Evolutionary conservation across 2,329 filamentous ascomycete species (phyloP).

Genomic region (Neospermospora avenae): DNA sequence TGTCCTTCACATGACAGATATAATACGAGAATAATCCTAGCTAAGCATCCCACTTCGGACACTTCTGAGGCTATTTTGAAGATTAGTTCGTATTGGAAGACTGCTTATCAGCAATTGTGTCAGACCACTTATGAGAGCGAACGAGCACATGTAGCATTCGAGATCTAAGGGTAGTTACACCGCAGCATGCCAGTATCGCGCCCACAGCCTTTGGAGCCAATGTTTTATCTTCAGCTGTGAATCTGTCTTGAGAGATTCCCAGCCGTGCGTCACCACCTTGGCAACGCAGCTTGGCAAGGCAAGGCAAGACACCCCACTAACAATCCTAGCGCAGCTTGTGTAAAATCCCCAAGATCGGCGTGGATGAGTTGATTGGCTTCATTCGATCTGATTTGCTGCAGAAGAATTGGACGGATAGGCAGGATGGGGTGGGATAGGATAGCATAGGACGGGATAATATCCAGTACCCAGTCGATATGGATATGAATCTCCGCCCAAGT

Average conservation of each 20-base stretch:
- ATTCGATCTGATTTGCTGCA: no score
- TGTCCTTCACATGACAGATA: neutral
- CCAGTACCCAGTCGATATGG: neutral
- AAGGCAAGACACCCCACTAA: neutral
- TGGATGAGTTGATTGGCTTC: neutral
- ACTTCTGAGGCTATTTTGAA: slow-evolving; percentile 11
- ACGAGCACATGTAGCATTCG: neutral
- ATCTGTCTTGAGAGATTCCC: no score
- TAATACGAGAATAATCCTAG: slow-evolving; percentile 1
- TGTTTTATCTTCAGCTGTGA: no score
- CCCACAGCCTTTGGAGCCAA: neutral
- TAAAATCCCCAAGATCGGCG: neutral
- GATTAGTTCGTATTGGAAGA: slow-evolving; percentile 10
- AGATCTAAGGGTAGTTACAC: neutral
- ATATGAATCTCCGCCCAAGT: neutral
- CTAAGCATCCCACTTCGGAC: slow-evolving; percentile 1
- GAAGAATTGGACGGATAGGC: neutral
- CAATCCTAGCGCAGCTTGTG: neutral
- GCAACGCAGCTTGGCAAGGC: neutral
- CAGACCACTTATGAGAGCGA: neutral
- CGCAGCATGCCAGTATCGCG: neutral
- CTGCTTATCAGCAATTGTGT: neutral
- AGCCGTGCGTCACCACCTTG: slow-evolving; percentile 6
- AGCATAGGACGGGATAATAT: neutral
- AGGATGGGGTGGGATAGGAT: neutral